Conservation (phyloP, 1,284 basidiomycete species). For the Boletus austroedulis region DNA sequence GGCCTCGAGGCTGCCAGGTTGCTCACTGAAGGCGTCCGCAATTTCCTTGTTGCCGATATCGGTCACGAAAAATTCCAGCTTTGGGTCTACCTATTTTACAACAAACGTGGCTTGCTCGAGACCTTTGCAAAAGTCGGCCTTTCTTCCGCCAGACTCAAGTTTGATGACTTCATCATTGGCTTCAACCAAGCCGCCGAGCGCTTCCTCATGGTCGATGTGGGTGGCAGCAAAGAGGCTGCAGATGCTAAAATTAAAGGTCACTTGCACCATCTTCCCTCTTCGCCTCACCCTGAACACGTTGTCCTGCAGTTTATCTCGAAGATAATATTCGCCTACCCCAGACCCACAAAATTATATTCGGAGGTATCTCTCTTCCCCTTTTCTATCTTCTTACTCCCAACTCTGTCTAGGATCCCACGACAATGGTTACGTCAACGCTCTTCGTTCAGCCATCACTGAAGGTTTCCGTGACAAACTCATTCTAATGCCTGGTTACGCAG, state of each 20-base stretch:
- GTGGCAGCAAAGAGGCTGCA: constrained; percentile 67
- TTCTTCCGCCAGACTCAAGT: constrained; percentile 40
- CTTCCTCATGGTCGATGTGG: constrained; percentile 70
- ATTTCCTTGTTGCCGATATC: constrained; percentile 40
- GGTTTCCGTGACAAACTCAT: constrained; percentile 64
- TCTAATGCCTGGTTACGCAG: constrained; percentile 60
- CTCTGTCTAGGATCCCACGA: constrained; percentile 59
- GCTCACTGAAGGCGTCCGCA: constrained; percentile 50
- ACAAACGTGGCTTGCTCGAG: constrained; percentile 57
- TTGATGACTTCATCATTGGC: constrained; percentile 62
- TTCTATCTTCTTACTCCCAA: constrained; percentile 2
- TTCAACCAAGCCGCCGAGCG: constrained; percentile 64
- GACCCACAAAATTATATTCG: constrained; percentile 61
- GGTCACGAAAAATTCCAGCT: constrained; percentile 51
- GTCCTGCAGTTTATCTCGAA: constrained; percentile 49
- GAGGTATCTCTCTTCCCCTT: constrained; percentile 41
- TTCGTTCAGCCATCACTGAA: constrained; percentile 62
- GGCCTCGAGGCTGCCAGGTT: constrained; percentile 54
- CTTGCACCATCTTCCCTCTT: constrained; percentile 1
- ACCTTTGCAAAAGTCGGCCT: constrained; percentile 46
- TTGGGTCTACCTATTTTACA: constrained; percentile 63
- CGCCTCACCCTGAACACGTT: constrained; percentile 13
- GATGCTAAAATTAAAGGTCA: constrained; percentile 72
- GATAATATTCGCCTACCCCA: constrained; percentile 60
- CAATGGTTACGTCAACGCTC: constrained; percentile 63